Evolutionary conservation across 2,329 filamentous ascomycete genomes (phyloP).

Genomic region (Paecilomyces fulvus): DNA sequence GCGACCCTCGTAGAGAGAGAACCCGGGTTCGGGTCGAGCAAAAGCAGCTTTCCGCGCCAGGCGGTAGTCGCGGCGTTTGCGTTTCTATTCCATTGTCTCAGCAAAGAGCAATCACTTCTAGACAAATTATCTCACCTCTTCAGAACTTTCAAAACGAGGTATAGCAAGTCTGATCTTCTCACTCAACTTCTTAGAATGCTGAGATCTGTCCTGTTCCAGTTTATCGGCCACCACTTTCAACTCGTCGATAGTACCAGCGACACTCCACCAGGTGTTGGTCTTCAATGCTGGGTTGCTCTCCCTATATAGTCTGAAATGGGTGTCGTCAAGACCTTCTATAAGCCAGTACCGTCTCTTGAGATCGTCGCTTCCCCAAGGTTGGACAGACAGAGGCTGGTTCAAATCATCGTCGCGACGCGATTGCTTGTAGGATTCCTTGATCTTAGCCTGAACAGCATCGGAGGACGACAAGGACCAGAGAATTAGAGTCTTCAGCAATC

Average conservation of each 20-base stretch:
- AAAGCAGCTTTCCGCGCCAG: constrained; percentile 79
- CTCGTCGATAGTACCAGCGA: constrained; percentile 86
- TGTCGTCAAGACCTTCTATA: constrained; percentile 89
- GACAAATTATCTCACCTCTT: constrained; percentile 57
- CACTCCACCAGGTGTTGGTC: constrained; percentile 81
- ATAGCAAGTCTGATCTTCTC: constrained; percentile 71
- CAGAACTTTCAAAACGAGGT: constrained; percentile 83
- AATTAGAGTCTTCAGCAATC: constrained; percentile 71
- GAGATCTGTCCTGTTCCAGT: constrained; percentile 69
- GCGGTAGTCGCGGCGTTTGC: constrained; percentile 85
- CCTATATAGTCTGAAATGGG: constrained; percentile 84
- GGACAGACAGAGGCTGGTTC: constrained; percentile 82
- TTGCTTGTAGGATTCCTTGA: constrained; percentile 85
- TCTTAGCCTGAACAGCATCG: constrained; percentile 68
- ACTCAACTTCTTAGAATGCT: constrained; percentile 68
- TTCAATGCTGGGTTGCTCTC: constrained; percentile 77
- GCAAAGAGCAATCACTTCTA: constrained; percentile 3
- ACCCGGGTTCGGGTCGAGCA: constrained; percentile 75
- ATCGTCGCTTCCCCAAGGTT: constrained; percentile 82
- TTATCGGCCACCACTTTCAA: constrained; percentile 66
- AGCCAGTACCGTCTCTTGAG: constrained; percentile 90
- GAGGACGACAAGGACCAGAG: constrained; percentile 87
- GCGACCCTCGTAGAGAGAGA: constrained; percentile 90
- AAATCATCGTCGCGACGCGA: constrained; percentile 66
- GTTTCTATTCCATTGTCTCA: constrained; percentile 55